These are phyloP conservation scores for Scheffersomyces coipomensis DNA, from an alignment of 805 yeast species.

Conservation along the genomic window DNA sequence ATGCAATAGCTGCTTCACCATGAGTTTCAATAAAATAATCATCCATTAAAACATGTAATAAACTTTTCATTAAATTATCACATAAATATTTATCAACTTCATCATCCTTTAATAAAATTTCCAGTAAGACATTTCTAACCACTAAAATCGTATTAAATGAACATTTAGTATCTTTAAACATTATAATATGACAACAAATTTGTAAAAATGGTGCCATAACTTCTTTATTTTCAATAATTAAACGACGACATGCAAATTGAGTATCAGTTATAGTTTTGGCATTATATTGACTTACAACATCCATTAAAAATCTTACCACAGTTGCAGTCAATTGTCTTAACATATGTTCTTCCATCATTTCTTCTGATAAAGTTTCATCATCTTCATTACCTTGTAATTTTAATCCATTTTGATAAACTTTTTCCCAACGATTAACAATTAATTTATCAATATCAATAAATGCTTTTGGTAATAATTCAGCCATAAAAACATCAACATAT, in stretches of 20 bases:
- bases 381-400: constrained; percentile 59
- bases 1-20: constrained; percentile 86
- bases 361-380: constrained; percentile 88
- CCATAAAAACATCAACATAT: constrained; percentile 66
- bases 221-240: constrained; percentile 61
- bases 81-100: constrained; percentile 72
- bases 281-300: constrained; percentile 78
- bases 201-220: constrained; percentile 77
- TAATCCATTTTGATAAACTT: constrained; percentile 56
- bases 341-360: constrained; percentile 97
- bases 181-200: constrained; percentile 71
- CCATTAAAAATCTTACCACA: constrained; percentile 82
- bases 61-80: constrained; percentile 65
- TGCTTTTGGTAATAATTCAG: constrained; percentile 74
- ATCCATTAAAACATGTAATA: constrained; percentile 66
- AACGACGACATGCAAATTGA: constrained; percentile 62
- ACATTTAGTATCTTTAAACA: constrained; percentile 87
- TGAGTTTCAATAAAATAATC: constrained; percentile 83
- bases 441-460: constrained; percentile 70
- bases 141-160: constrained; percentile 86
- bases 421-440: constrained; percentile 75
- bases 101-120: constrained; percentile 64
- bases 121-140: constrained; percentile 69
- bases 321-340: constrained; percentile 91
- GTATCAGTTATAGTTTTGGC: constrained; percentile 51